Conservation (phyloP, 2,329 filamentous ascomycete species). For the Geosmithia flava region DNA sequence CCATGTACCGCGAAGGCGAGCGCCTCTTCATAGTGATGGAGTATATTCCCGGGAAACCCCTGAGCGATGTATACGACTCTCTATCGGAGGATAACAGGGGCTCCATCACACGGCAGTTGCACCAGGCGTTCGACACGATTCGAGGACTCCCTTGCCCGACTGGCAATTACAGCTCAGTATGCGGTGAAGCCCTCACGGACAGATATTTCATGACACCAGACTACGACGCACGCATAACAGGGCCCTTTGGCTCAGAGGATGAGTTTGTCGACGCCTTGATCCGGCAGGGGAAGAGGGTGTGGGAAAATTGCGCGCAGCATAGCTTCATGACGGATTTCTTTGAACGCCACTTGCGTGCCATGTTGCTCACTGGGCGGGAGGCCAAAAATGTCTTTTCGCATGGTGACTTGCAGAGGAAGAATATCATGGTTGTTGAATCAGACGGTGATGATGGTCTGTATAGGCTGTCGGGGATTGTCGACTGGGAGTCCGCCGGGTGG, state of each 20-base stretch:
- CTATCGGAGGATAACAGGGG: neutral
- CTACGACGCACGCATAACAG: neutral
- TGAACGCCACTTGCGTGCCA: neutral
- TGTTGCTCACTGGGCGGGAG: neutral
- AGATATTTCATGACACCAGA: neutral
- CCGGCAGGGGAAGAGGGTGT: neutral
- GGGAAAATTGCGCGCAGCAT: neutral
- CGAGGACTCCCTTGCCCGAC: neutral
- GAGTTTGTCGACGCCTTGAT: conserved; percentile 1
- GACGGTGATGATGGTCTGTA: neutral
- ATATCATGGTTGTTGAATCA: neutral
- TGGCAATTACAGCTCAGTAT: neutral
- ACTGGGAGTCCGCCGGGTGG: conserved; percentile 1
- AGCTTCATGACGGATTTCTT: conserved; percentile 1
- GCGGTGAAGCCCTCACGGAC: neutral
- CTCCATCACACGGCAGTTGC: neutral
- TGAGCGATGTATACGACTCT: neutral
- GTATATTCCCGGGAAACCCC: conserved; percentile 1
- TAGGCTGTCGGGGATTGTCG: conserved; percentile 1
- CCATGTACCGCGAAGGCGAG: conserved; percentile 4
- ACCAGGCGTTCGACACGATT: neutral
- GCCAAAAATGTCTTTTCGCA: neutral
- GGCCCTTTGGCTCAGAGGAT: conserved; percentile 1
- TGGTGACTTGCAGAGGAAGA: neutral
- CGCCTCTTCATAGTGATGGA: conserved; percentile 5